These are phyloP conservation scores for Flaveria brownii DNA, from an alignment of 129 eudicot species.

Conservation along the genomic window DNA sequence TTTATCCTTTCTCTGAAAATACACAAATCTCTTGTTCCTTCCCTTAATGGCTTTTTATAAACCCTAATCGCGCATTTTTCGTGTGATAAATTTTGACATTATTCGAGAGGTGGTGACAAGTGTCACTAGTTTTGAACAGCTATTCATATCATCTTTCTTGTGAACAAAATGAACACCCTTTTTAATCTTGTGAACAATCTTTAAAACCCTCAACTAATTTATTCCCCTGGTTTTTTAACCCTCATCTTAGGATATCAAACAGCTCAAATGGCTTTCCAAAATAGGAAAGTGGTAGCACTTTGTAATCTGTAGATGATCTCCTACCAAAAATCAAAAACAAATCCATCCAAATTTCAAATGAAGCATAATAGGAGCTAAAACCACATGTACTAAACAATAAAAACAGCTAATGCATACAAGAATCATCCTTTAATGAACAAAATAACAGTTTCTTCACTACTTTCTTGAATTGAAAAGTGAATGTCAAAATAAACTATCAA, in stretches of 20 bases:
- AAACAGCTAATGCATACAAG: conserved; percentile 17
- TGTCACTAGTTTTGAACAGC: conserved; percentile 28
- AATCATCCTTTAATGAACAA: conserved; percentile 24
- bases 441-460: conserved; percentile 20
- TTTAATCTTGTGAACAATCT: conserved; percentile 36
- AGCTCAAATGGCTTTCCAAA: conserved; percentile 20
- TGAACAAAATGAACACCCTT: conserved; percentile 25
- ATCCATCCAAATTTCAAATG: conserved; percentile 22
- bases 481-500: neutral
- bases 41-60: conserved; percentile 24
- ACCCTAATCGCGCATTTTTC: conserved; percentile 27
- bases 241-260: conserved; percentile 19
- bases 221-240: conserved; percentile 19
- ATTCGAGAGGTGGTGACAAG: conserved; percentile 32
- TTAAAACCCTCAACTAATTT: conserved; percentile 25
- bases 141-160: conserved; percentile 34
- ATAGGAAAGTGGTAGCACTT: conserved; percentile 30
- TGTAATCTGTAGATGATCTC: conserved; percentile 25
- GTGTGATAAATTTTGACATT: conserved; percentile 26
- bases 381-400: conserved; percentile 23
- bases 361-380: conserved; percentile 16
- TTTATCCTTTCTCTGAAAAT: conserved; percentile 13
- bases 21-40: conserved; percentile 23
- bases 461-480: neutral
- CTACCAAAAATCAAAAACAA: conserved; percentile 27